Evolutionary conservation across 495 filamentous ascomycete genomes (phyloP), one percentile per base, ranked within the genome.

Genomic region (Lophiotrema nucula): DNA sequence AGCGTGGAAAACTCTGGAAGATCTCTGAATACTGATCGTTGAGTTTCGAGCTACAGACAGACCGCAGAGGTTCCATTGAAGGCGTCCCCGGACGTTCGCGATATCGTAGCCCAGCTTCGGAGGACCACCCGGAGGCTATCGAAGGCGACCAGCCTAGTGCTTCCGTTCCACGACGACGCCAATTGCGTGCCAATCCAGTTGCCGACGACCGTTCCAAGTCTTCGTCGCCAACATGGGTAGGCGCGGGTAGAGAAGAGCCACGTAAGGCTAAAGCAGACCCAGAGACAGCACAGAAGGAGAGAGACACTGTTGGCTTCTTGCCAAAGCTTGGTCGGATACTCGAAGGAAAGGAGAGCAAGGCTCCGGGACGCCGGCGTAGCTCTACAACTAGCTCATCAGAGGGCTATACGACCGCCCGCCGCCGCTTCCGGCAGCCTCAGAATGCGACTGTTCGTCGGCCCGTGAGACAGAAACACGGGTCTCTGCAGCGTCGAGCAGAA

Each of bases 251-350:
- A 31, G 63, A 28, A 42, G 58, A 56, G 53, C 42, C 43, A 31
- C 58, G 56, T 3, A 65, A 52, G 46, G 31, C 43, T 41, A 58
- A 48, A 47, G 48, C 25, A 25, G 39, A 47, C 25, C 31, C 41
- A 27, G 18, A 21, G n/a, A 27, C 52, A 1, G 15, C 45, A 15
- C 33, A 50, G 12, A 58, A 59, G 49, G 13, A 46, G 22, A 50
- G 51, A 21, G 41, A 37, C 22, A 25, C 4, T 4, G 24, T 35
- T n/a, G 57, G 53, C 10, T 70, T 66, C 53, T 60, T 71, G 19
- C 67, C 71, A 23, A 67, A 60, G 27, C 64, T 73, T n/a, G 58
- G 53, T 42, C 62, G 62, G 33, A 72, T 73, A 58, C 53, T 68
- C 24, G 71, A 73, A 51, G 46, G 49, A 1, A 64, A 52, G 28